Evolutionary conservation across 768 basidiomycete species (phyloP).

Genomic region (Collybia sordida): DNA sequence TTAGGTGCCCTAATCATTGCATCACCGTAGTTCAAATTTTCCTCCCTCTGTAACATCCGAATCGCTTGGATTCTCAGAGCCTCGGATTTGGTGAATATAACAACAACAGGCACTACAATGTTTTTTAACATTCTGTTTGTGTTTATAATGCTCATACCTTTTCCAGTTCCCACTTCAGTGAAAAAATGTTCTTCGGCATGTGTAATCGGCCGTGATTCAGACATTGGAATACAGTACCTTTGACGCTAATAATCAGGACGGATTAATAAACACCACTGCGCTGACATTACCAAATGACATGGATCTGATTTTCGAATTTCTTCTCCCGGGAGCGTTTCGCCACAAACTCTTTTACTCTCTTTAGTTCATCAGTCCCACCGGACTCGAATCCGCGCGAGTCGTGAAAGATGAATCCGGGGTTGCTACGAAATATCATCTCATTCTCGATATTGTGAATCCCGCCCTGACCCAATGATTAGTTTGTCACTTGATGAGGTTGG

Average conservation of each 20-base stretch:
- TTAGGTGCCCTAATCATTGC: too few relatives aligned
- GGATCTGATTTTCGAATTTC: slow-evolving; percentile 24
- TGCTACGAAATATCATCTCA: slow-evolving; percentile 28
- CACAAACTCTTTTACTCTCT: slow-evolving; percentile 30
- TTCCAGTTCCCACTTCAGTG: slow-evolving; percentile 17
- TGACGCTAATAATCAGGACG: background rate
- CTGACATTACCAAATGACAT: slow-evolving; percentile 36
- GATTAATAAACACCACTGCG: background rate
- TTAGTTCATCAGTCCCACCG: slow-evolving; percentile 27
- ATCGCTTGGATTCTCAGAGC: slow-evolving; percentile 9
- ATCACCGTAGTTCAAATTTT: background rate
- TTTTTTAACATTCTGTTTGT: too few relatives aligned
- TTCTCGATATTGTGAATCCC: slow-evolving; percentile 32
- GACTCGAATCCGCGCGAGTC: slow-evolving; percentile 41
- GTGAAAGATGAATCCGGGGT: slow-evolving; percentile 37
- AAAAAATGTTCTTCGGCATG: slow-evolving; percentile 29
- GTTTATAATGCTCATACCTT: slow-evolving; percentile 17
- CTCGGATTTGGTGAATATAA: slow-evolving; percentile 38
- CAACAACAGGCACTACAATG: slow-evolving; percentile 34
- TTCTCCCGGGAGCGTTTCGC: slow-evolving; percentile 14
- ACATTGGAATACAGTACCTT: slow-evolving; percentile 39
- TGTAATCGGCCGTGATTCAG: slow-evolving; percentile 22
- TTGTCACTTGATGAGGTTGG: background rate
- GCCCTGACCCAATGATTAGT: slow-evolving; percentile 19
- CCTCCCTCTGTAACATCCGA: slow-evolving; percentile 6